Percentiles rank a stretch among this genome's conserved stretches.
phyloP scores from a whole-genome alignment of 352 stramenopile species.

The Phytophthora meadii region DNA sequence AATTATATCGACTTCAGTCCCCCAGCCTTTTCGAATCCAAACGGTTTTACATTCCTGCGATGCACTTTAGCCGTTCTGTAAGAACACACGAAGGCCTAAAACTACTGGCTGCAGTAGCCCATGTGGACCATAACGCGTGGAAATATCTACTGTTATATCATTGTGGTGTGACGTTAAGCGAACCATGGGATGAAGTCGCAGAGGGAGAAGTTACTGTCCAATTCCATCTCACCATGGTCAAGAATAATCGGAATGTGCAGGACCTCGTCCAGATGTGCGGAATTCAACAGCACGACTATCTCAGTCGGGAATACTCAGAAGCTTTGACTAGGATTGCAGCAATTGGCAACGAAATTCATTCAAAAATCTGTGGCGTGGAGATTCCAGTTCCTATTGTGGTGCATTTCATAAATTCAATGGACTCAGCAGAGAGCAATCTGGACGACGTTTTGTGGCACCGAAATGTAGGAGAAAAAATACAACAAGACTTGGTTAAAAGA shows the following conservation, averaged over 20 bases:
- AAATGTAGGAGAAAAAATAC: no score
- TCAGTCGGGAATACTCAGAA: background rate
- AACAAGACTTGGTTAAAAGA: background rate
- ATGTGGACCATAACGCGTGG: conserved; percentile 27
- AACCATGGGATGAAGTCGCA: background rate
- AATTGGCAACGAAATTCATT: background rate
- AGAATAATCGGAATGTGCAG: background rate
- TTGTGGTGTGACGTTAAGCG: conserved; percentile 15
- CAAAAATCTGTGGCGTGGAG: background rate
- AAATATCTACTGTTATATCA: conserved; percentile 22
- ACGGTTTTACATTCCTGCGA: background rate
- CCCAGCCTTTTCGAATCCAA: no score
- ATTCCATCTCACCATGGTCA: background rate
- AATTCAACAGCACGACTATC: background rate
- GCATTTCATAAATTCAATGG: background rate
- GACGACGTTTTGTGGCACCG: background rate
- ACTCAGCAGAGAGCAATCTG: background rate
- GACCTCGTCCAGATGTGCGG: conserved; percentile 7
- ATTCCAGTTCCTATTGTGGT: conserved; percentile 2
- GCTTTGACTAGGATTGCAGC: conserved; percentile 2
- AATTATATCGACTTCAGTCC: no score
- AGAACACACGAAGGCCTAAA: conserved; percentile 6
- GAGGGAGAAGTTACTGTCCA: background rate
- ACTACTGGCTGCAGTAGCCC: conserved; percentile 29
- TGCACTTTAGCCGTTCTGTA: no score